These are phyloP conservation scores for Colletotrichum musae DNA, from an alignment of 2,329 filamentous ascomycete species.

Conservation along the genomic window DNA sequence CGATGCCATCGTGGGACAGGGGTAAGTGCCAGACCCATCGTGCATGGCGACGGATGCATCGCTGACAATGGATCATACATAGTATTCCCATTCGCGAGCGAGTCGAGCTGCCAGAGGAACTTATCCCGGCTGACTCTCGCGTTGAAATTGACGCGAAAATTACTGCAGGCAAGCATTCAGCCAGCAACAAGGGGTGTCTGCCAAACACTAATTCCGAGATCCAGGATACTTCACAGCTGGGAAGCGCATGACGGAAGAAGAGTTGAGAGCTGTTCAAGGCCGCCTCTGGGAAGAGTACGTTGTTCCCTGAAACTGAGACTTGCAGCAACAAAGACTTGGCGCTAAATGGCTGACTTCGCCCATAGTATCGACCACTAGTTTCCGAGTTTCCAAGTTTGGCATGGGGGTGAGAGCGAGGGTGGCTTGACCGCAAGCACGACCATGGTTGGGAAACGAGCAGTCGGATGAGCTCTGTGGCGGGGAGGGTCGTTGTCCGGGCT, in stretches of 20 bases:
- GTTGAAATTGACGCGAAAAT: slow-evolving; percentile 99
- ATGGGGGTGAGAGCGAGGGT: too few relatives aligned
- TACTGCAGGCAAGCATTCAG: slow-evolving; percentile 79
- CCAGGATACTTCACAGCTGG: slow-evolving; percentile 87
- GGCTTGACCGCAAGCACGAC: too few relatives aligned
- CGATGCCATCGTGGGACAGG: slow-evolving; percentile 88
- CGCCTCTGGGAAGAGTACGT: slow-evolving; percentile 88
- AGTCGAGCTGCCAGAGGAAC: slow-evolving; percentile 91
- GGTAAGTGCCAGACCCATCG: slow-evolving; percentile 61
- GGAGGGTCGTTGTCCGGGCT: too few relatives aligned
- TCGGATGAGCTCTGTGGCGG: too few relatives aligned
- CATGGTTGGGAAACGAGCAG: too few relatives aligned
- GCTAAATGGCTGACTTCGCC: slow-evolving; percentile 17
- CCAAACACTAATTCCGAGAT: slow-evolving; percentile 10
- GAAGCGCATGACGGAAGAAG: slow-evolving; percentile 88
- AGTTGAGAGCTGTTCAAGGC: slow-evolving; percentile 88
- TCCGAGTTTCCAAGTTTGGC: too few relatives aligned
- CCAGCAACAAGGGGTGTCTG: neutral
- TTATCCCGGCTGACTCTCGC: slow-evolving; percentile 93
- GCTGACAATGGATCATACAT: slow-evolving; percentile 39
- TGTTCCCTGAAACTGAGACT: neutral
- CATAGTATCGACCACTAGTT: slow-evolving; percentile 52
- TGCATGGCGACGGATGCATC: neutral
- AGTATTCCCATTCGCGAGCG: slow-evolving; percentile 90
- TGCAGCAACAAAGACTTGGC: too few relatives aligned